Percentiles rank a stretch among this genome's conserved stretches.
Evolutionary conservation across 2,329 filamentous ascomycete species (phyloP).

Genomic region (Fusarium globosum): DNA sequence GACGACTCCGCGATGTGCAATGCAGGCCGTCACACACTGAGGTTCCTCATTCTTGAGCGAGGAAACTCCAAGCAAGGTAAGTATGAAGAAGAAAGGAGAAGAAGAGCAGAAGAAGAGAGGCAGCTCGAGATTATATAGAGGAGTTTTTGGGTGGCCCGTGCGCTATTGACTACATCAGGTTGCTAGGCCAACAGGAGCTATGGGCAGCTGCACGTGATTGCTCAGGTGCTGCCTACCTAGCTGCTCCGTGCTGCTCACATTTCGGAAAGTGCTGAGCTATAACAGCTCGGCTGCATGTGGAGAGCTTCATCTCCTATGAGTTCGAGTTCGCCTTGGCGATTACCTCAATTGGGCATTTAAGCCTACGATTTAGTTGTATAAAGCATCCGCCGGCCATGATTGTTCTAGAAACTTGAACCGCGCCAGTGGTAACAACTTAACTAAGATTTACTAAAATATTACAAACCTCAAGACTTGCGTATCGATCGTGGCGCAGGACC

Average conservation of each 20-base stretch:
- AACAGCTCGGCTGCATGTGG: constrained; percentile 1
- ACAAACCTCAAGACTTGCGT: neutral
- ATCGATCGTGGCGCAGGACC: constrained; percentile 5
- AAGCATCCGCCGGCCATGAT: neutral
- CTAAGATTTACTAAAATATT: constrained; percentile 4
- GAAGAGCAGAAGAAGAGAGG: constrained; percentile 41
- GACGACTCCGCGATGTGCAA: constrained; percentile 66
- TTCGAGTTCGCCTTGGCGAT: constrained; percentile 5
- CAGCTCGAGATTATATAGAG: constrained; percentile 47
- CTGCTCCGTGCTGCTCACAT: neutral
- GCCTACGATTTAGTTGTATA: neutral
- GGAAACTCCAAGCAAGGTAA: constrained; percentile 62
- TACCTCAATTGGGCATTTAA: neutral
- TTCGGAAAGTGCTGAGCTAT: neutral
- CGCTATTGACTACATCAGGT: neutral
- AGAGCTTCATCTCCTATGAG: constrained; percentile 16
- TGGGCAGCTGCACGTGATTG: neutral
- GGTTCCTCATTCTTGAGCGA: constrained; percentile 58
- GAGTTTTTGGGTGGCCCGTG: neutral
- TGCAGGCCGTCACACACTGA: constrained; percentile 62
- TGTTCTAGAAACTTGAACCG: neutral
- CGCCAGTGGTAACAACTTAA: neutral
- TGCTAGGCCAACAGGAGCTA: neutral
- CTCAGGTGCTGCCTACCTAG: neutral
- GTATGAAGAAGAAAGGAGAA: constrained; percentile 61